Base-by-base conservation (phyloP, 169 alveolate genomes). In the Cryptosporidium xiaoi region DNA sequence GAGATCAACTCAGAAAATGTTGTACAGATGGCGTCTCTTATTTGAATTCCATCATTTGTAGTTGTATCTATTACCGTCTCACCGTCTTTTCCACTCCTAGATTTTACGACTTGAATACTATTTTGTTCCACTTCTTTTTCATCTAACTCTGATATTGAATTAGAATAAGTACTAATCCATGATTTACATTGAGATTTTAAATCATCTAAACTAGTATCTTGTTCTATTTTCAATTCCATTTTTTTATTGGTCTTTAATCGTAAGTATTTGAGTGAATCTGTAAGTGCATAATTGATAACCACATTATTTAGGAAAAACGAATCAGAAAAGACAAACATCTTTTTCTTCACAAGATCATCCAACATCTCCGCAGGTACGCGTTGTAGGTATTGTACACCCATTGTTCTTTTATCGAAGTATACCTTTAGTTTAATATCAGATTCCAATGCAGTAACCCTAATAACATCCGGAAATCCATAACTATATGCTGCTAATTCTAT, bases 331-430 rank as follows among this genome's bases (percentile, higher is more conserved):
- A 69, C 15, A 2, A 33, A 53, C 27, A 69, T 31, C 2, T 33
- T 31, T n/a, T 31, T 53, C 0, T 18, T 69, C 13, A 51, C 20
- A 13, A 69, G 83, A 27, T 29, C 55, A 33, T 31, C 51, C 8
- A 51, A 64, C 83, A 69, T 69, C 51, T 69, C 83, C n/a, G 60
- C 6, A 24, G 83, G 83, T 3, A 64, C 67, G 56, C 29, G 24
- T n/a, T 40, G 67, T 18, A 69, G 51, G 56, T 51, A 53, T 34
- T 44, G 0, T 31, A n/a, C 31, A 48, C 51, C 82, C 48, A 40
- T 40, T n/a, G 44, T 66, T 6, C 12, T 62, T 27, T 16, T 6
- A 13, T 62, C 36, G 15, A 18, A 18, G 51, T 69, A 56, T 16
- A 69, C 34, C n/a, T 27, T 18, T n/a, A 66, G 27, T 48, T 69